Percentiles rank a stretch among this genome's conserved stretches.
Evolutionary conservation across 1,284 basidiomycete genomes (phyloP).

Genomic region (Moesziomyces sp.): DNA sequence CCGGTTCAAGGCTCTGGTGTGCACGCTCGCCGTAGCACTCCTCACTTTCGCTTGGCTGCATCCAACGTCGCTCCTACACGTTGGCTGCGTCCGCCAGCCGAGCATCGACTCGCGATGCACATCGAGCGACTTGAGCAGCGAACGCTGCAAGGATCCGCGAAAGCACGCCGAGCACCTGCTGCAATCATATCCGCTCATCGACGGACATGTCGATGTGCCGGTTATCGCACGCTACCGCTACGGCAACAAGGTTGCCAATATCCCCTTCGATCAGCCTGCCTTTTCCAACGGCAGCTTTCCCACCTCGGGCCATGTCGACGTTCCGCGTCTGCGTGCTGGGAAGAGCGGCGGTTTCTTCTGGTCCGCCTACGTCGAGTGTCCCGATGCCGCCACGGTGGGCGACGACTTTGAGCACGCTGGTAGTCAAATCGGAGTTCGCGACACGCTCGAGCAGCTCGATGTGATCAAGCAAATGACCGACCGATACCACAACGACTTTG

Average conservation of each 20-base stretch:
- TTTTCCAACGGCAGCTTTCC: conserved; percentile 31
- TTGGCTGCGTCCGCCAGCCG: conserved; percentile 1
- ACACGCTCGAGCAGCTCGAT: conserved; percentile 51
- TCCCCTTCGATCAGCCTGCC: conserved; percentile 39
- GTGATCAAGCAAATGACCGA: conserved; percentile 43
- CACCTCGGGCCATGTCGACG: conserved; percentile 36
- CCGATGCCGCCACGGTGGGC: conserved; percentile 19
- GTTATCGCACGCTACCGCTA: conserved; percentile 32
- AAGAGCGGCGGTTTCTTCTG: conserved; percentile 51
- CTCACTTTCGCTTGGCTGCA: conserved; percentile 3
- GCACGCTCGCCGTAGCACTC: background rate
- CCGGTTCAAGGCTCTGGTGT: background rate
- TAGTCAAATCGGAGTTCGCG: conserved; percentile 20
- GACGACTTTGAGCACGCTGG: conserved; percentile 39
- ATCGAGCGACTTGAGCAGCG: background rate
- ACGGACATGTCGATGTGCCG: conserved; percentile 51
- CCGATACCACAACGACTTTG: conserved; percentile 31
- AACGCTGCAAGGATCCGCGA: conserved; percentile 22
- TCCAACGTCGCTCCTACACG: background rate
- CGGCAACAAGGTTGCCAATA: conserved; percentile 36
- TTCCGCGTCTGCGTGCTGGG: conserved; percentile 39
- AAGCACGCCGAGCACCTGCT: conserved; percentile 24
- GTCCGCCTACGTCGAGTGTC: conserved; percentile 49
- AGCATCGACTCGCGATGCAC: conserved; percentile 10
- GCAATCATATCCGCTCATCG: conserved; percentile 39